These are phyloP conservation scores for Ophiostoma quercus DNA, from an alignment of 2,329 filamentous ascomycete species.

Conservation along the genomic window DNA sequence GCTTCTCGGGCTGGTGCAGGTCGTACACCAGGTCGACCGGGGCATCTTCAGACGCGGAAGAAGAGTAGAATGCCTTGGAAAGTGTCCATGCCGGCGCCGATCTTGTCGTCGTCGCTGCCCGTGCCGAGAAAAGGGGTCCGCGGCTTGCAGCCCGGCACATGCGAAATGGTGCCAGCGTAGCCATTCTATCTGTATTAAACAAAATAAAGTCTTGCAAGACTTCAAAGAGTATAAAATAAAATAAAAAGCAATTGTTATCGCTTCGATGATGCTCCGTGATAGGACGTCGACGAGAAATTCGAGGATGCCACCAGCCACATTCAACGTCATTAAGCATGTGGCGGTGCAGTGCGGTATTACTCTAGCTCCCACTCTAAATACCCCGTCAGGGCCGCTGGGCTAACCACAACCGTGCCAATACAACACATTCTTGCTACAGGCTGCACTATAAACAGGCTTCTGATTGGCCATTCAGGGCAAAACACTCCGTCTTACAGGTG, in stretches of 20 bases:
- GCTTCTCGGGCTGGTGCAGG: conserved; percentile 55
- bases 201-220: no score
- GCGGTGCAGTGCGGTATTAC: conserved; percentile 13
- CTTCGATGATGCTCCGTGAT: neutral
- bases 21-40: conserved; percentile 55
- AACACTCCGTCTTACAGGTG: neutral
- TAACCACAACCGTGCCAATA: conserved; percentile 5
- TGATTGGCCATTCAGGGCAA: conserved; percentile 17
- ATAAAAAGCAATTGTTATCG: neutral
- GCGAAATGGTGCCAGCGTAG: conserved; percentile 9
- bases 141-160: conserved; percentile 14
- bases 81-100: neutral
- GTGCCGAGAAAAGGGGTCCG: neutral
- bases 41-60: conserved; percentile 3
- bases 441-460: conserved; percentile 14
- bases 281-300: neutral
- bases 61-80: conserved; percentile 15
- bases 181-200: no score
- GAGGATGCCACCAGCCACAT: conserved; percentile 7
- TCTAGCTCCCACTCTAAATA: neutral
- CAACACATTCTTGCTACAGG: conserved; percentile 13
- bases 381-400: neutral
- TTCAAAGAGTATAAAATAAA: no score
- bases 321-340: conserved; percentile 3
- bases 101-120: neutral